A percentile compares a stretch with the other conserved stretches of the same genome.
Evolutionary conservation across 495 filamentous ascomycete genomes (phyloP).

Genomic region (Penicillium bovifimosum): DNA sequence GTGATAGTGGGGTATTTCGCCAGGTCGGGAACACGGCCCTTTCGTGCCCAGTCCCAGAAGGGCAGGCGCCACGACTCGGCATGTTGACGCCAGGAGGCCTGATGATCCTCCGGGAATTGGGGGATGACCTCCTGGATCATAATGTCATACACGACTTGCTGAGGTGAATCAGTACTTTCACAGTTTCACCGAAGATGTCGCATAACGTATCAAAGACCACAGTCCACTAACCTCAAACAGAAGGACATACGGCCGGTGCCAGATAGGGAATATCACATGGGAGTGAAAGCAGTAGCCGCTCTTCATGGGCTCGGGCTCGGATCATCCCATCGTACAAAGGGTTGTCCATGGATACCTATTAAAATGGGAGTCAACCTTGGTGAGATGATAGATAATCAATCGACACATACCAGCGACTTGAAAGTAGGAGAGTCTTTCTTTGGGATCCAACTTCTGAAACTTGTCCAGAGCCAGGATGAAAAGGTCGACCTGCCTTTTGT

Average conservation of each 20-base stretch:
- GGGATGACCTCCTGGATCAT: constrained; percentile 23
- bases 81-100: constrained; percentile 30
- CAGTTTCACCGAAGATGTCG: background rate
- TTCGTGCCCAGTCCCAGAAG: constrained; percentile 54
- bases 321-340: constrained; percentile 38
- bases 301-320: constrained; percentile 14
- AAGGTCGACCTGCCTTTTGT: constrained; percentile 25
- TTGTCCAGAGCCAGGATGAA: constrained; percentile 26
- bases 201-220: too few relatives aligned
- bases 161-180: background rate
- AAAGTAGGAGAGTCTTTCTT: constrained; percentile 22
- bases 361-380: background rate
- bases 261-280: constrained; percentile 39
- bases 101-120: constrained; percentile 18
- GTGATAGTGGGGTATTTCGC: constrained; percentile 32
- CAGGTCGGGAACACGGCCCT: constrained; percentile 28
- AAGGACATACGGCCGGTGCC: constrained; percentile 44
- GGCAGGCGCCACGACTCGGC: constrained; percentile 47
- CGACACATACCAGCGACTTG: constrained; percentile 22
- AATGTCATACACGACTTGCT: constrained; percentile 26
- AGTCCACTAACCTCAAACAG: constrained; percentile 34
- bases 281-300: constrained; percentile 28
- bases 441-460: constrained; percentile 20
- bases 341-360: constrained; percentile 37
- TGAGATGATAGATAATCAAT: background rate